Percentiles rank a stretch among this genome's conserved stretches.
phyloP scores from a whole-genome alignment of 2,329 filamentous ascomycete genomes.

The Lecanicillium sp. region DNA sequence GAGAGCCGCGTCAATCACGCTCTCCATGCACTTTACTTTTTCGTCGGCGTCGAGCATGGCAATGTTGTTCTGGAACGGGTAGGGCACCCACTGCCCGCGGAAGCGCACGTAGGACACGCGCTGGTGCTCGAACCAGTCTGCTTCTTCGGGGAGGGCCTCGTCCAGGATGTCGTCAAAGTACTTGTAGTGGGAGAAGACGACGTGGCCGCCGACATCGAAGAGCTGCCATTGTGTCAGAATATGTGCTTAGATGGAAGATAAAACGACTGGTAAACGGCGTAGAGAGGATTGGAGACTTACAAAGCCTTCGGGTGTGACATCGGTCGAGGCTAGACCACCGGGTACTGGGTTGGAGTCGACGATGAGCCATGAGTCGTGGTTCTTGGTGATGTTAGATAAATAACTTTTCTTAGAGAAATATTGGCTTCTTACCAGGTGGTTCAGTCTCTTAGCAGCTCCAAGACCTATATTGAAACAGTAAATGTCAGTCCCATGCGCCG shows the following conservation, averaged over 20 bases:
- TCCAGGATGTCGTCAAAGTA: constrained; percentile 95
- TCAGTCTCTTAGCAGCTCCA: constrained; percentile 7
- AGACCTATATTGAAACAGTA: constrained; percentile 2
- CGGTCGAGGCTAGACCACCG: constrained; percentile 84
- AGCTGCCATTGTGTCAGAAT: constrained; percentile 53
- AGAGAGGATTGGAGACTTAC: constrained; percentile 49
- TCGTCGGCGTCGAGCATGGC: constrained; percentile 89
- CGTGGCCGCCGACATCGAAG: constrained; percentile 89
- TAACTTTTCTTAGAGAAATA: too few relatives aligned
- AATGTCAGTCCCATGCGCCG: too few relatives aligned
- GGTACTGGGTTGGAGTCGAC: constrained; percentile 79
- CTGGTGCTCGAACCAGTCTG: constrained; percentile 89
- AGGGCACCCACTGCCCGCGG: constrained; percentile 84
- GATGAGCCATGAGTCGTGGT: constrained; percentile 82
- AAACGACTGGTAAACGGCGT: background rate
- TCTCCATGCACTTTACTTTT: constrained; percentile 79
- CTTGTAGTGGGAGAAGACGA: constrained; percentile 97
- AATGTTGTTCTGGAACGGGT: constrained; percentile 97
- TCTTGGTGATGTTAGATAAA: constrained; percentile 40
- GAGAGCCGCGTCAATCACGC: constrained; percentile 81
- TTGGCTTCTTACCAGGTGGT: constrained; percentile 5
- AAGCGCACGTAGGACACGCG: constrained; percentile 92
- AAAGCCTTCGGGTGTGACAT: constrained; percentile 85
- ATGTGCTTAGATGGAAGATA: background rate
- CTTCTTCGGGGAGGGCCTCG: constrained; percentile 78